Percentiles rank a stretch among this genome's conserved stretches.
phyloP scores from a whole-genome alignment of 805 yeast species.

The Myxozyma nipponensis region DNA sequence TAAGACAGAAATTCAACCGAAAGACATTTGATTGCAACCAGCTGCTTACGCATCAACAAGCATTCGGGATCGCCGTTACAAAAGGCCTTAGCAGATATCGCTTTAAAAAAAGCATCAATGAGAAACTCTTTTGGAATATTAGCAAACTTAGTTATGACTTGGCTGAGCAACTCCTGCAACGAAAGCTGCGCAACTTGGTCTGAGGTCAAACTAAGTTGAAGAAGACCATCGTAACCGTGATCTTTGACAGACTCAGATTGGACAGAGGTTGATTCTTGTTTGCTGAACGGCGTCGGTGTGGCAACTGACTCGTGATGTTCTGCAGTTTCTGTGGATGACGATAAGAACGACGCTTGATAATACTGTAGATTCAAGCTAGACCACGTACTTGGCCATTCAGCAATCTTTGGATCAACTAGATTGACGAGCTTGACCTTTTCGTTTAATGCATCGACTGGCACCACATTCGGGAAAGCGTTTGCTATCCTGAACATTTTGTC shows the following conservation, averaged over 20 bases:
- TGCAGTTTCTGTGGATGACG: neutral
- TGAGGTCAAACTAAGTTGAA: conserved; percentile 49
- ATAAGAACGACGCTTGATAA: conserved; percentile 15
- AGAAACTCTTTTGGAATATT: conserved; percentile 55
- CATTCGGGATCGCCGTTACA: conserved; percentile 54
- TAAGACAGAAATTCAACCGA: conserved; percentile 64
- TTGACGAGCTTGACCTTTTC: conserved; percentile 30
- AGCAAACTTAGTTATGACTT: conserved; percentile 12
- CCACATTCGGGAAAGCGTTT: conserved; percentile 45
- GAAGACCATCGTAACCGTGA: conserved; percentile 42
- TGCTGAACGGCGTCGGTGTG: conserved; percentile 12
- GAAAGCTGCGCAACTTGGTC: conserved; percentile 52
- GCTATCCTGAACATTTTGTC: conserved; percentile 53
- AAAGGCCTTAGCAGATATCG: conserved; percentile 70
- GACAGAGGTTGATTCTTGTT: neutral
- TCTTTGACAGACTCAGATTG: conserved; percentile 2
- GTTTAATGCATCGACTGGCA: conserved; percentile 29
- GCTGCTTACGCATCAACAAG: conserved; percentile 51
- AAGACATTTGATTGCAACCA: conserved; percentile 60
- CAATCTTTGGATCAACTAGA: conserved; percentile 28
- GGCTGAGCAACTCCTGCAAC: conserved; percentile 25
- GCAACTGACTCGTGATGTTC: conserved; percentile 10
- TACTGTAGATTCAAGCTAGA: conserved; percentile 32
- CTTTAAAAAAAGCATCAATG: conserved; percentile 59
- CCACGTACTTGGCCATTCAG: conserved; percentile 29